Evolutionary conservation across 768 basidiomycete species (phyloP), one percentile per base, ranked within the genome.

Genomic region (Psilocybe azurescens): DNA sequence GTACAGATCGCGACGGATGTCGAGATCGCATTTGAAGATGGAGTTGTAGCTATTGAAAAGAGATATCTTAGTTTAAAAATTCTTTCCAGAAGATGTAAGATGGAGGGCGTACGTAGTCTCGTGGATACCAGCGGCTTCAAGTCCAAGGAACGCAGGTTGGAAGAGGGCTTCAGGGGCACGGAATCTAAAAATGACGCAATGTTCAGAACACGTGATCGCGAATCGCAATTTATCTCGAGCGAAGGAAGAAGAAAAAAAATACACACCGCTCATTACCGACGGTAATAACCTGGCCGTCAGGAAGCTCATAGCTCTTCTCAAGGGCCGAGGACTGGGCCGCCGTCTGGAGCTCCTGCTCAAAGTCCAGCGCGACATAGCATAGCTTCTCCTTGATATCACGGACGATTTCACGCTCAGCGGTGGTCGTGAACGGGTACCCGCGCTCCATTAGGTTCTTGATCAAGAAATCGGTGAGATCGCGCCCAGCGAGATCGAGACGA

Each of bases 361-460:
- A 96, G 77, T 96, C 94, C 62, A 95, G 86, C 38, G 94, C 94
- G 66, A 97, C 94, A 74, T 96, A 96, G 78, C 94, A 95, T 30
- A 96, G 87, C 84, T 94, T 95, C 86, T 95, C 94, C 84, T 97
- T 97, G 84, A 97, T 96, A 76, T 97, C 95, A 64, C 95, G 86
- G 69, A 97, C 95, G 62, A 97, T 95, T 87, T 95, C 94, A 72
- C 89, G 86, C 79, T 95, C 94, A 33, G 93, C 94, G 11, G 93
- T 91, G 65, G 95, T 97, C 67, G 93, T 95, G 87, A 97, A 97
- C n/a, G 87, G 84, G 78, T 97, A 96, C 10, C 95, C 95, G 71
- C 95, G 89, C 79, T 97, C 95, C 77, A 86, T 90, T 73, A 95
- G 78, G 71, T 90, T 88, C 82, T 94, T 93, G 83, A 90, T 86